phyloP scores from a whole-genome alignment of 352 stramenopile genomes.

The Peronospora farinosa region DNA sequence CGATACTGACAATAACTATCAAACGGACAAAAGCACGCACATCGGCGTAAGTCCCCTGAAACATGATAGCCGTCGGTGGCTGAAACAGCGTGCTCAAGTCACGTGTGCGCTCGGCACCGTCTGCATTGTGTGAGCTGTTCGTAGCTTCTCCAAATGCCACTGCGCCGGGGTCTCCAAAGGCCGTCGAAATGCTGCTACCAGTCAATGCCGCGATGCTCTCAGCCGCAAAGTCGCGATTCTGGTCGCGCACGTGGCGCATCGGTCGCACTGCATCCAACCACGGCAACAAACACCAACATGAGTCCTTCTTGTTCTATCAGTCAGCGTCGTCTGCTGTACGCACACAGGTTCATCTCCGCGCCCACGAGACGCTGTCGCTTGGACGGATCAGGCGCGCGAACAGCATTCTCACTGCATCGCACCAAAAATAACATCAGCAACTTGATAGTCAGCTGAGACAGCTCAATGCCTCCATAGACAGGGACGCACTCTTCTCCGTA shows the following conservation, averaged over 20 bases:
- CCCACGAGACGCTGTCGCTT: conserved; percentile 78
- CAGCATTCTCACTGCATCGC: conserved; percentile 30
- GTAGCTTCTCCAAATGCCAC: conserved; percentile 10
- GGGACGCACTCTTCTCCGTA: conserved; percentile 35
- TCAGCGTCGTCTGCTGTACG: conserved; percentile 8
- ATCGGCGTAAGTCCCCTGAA: conserved; percentile 69
- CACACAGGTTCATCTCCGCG: conserved; percentile 40
- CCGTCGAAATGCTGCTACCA: conserved; percentile 35
- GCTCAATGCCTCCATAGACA: neutral
- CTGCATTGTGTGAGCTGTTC: conserved; percentile 8
- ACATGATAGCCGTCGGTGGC: conserved; percentile 69
- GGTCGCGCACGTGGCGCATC: conserved; percentile 54
- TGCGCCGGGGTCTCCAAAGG: conserved; percentile 29
- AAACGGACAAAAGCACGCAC: conserved; percentile 28
- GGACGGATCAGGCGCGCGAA: conserved; percentile 73
- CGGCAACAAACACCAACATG: conserved; percentile 1
- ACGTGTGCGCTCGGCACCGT: conserved; percentile 23
- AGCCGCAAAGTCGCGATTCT: conserved; percentile 74
- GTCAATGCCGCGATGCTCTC: conserved; percentile 78
- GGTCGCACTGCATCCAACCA: conserved; percentile 26
- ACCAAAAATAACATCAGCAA: conserved; percentile 7
- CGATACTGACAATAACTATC: neutral
- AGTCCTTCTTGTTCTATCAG: neutral
- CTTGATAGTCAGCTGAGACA: neutral
- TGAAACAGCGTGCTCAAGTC: conserved; percentile 70